Base-by-base conservation (phyloP, 1,139 yeast species). In the Ogataea hybrid region DNA sequence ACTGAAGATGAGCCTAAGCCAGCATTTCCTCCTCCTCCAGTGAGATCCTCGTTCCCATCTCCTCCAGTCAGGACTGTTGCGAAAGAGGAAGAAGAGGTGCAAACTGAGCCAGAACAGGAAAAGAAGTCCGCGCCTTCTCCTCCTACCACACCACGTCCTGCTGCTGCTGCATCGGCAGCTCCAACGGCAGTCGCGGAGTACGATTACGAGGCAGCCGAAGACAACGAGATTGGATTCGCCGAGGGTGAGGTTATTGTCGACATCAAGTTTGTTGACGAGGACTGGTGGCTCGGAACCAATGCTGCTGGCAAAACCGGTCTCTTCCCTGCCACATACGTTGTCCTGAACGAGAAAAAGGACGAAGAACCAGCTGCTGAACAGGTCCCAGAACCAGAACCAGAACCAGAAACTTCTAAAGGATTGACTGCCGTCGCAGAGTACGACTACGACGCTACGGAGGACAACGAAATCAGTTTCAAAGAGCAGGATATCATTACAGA, bases 401-500 rank as follows among this genome's bases (percentile, higher is more conserved):
- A 50, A 29, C 51, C 52, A 25, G 37, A 44, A 15, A 9, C 32
- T 17, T 53, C 52, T 28, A 46, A 57, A 10, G 70, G 70, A 1
- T 76, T 78, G 20, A 63, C 74, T 41, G 96, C 96, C 4, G 67
- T 77, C 45, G 96, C 96, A 2, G 86, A 82, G 54, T 88, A 79
- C 62, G 94, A 85, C 57, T 88, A 89, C 62, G 95, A 83, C 41
- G 95, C 94, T 17, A 82, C 82, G 28, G 97, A 90, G 63, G 95
- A 84, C 49, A 92, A 90, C 57, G 98, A 92, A 65, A 71, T 92
- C 46, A 76, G 81, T 2, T 87, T 87, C 63, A 76, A 70, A 25
- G 96, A 87, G 60, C 95, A 94, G 38, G 97, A 88, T 53, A 56
- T 72, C 48, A 88, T 92, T 52, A 68, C 80, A 16, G 86, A 88